Percentiles rank a stretch among this genome's conserved stretches.
These are phyloP conservation scores for Penicillium psychrofluorescens DNA, from an alignment of 495 filamentous ascomycete species.

Conservation along the genomic window DNA sequence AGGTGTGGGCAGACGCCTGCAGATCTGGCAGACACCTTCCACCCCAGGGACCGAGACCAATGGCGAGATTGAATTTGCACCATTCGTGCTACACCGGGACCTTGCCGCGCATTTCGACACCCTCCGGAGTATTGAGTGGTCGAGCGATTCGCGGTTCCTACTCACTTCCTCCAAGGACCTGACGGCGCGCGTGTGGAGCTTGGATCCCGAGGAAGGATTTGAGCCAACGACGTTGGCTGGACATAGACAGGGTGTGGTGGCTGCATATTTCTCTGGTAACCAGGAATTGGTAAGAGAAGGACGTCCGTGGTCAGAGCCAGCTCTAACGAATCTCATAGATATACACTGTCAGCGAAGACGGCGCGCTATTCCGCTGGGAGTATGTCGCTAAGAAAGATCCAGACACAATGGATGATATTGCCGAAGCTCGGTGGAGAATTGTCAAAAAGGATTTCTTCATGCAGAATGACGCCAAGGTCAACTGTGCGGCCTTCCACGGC, in stretches of 20 bases:
- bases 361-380: conserved; percentile 59
- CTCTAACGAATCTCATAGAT: conserved; percentile 49
- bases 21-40: conserved; percentile 93
- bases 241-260: conserved; percentile 78
- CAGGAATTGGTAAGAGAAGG: conserved; percentile 59
- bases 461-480: conserved; percentile 81
- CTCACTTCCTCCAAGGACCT: conserved; percentile 85
- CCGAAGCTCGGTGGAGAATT: conserved; percentile 75
- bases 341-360: conserved; percentile 65
- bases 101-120: conserved; percentile 84
- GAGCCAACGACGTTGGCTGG: conserved; percentile 82
- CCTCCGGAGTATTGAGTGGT: conserved; percentile 85
- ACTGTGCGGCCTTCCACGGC: conserved; percentile 80
- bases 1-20: conserved; percentile 72
- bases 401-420: conserved; percentile 53
- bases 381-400: conserved; percentile 48
- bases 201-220: conserved; percentile 81
- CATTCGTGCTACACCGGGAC: conserved; percentile 80
- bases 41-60: conserved; percentile 67
- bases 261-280: conserved; percentile 86
- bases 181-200: conserved; percentile 89
- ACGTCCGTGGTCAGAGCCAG: conserved; percentile 39
- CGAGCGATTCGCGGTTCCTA: conserved; percentile 89
- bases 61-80: conserved; percentile 89
- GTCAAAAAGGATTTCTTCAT: conserved; percentile 82